phyloP scores from a whole-genome alignment of 139 green algal genomes.

The Chlamydomonas incerta region DNA sequence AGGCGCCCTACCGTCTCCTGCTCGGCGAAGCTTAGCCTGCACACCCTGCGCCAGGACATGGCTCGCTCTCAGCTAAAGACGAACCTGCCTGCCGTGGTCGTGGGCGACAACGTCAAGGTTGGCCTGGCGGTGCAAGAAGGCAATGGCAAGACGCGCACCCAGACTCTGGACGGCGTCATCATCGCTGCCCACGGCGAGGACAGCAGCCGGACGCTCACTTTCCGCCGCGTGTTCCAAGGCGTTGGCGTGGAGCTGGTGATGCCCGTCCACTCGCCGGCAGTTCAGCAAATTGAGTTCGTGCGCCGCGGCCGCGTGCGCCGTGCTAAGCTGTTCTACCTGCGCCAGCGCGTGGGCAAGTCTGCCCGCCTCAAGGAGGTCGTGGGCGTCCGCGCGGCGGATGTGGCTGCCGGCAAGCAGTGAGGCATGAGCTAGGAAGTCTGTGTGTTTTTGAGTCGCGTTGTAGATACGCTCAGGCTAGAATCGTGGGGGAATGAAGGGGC shows the following conservation, averaged over 20 bases:
- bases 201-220: conserved; percentile 59
- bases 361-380: conserved; percentile 66
- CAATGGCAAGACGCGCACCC: conserved; percentile 61
- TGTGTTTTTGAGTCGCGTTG: too few species aligned
- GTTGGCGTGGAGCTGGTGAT: conserved; percentile 69
- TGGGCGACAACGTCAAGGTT: conserved; percentile 67
- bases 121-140: conserved; percentile 60
- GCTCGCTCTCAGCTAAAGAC: conserved; percentile 26
- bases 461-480: too few species aligned
- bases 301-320: conserved; percentile 62
- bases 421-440: too few species aligned
- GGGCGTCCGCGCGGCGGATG: conserved; percentile 21
- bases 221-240: conserved; percentile 63
- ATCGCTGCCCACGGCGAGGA: conserved; percentile 60
- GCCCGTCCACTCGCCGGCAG: conserved; percentile 55
- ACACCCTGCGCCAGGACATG: conserved; percentile 24
- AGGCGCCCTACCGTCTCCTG: conserved; percentile 1
- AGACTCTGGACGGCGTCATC: conserved; percentile 66
- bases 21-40: conserved; percentile 37
- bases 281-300: conserved; percentile 58
- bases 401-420: conserved; percentile 11
- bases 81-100: conserved; percentile 32
- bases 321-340: conserved; percentile 79
- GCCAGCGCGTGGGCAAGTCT: conserved; percentile 66
- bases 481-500: too few species aligned